Evolutionary conservation across 805 yeast genomes (phyloP).

Genomic region (Pichia eremophila): DNA sequence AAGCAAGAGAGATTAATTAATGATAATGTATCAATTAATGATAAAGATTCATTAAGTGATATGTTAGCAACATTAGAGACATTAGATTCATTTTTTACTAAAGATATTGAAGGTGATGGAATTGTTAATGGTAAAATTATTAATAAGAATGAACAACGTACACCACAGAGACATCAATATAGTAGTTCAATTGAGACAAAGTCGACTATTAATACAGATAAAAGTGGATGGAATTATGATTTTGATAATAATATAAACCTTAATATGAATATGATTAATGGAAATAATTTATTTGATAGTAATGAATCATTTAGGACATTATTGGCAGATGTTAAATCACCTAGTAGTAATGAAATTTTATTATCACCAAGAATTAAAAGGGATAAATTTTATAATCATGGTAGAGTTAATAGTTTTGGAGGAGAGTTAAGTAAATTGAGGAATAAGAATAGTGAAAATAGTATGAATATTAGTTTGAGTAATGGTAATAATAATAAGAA

Average conservation of each 20-base stretch:
- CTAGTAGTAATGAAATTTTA: constrained; percentile 3
- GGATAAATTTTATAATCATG: background rate
- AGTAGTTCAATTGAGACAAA: constrained; percentile 56
- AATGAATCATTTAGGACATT: constrained; percentile 62
- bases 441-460: background rate
- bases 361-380: constrained; percentile 5
- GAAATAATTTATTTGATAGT: constrained; percentile 31
- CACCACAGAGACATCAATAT: constrained; percentile 30
- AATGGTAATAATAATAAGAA: no score
- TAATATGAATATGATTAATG: constrained; percentile 7
- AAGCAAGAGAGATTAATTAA: constrained; percentile 17
- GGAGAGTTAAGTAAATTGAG: background rate
- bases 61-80: constrained; percentile 92
- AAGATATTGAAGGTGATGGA: constrained; percentile 26
- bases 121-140: background rate
- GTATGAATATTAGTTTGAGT: no score
- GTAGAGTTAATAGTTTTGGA: background rate
- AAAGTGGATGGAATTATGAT: background rate
- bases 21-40: constrained; percentile 44
- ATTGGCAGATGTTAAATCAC: constrained; percentile 13
- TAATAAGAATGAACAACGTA: constrained; percentile 13
- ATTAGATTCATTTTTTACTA: constrained; percentile 80
- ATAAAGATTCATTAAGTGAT: constrained; percentile 67
- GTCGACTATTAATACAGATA: constrained; percentile 30
- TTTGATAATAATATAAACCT: constrained; percentile 8